Conservation (phyloP, 1,284 basidiomycete genomes). For the Leccinum subfulvum region DNA sequence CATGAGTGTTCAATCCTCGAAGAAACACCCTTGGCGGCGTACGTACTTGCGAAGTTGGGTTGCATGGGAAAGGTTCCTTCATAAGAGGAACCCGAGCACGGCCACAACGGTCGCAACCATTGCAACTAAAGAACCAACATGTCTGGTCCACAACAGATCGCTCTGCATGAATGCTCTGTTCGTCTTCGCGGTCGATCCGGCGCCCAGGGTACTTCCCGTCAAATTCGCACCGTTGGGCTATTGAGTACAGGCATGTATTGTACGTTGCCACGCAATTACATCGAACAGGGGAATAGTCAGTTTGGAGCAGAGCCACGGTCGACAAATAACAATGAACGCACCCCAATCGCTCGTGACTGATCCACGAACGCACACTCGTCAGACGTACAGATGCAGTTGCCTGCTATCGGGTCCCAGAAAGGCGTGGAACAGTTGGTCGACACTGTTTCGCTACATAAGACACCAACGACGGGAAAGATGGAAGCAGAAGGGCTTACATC, state of each 20-base stretch:
- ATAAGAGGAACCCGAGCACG: not conserved
- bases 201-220: slow-evolving; percentile 40
- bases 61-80: not conserved
- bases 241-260: not conserved
- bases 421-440: slow-evolving; percentile 75
- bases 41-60: not conserved
- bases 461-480: not conserved
- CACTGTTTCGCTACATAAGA: slow-evolving; percentile 39
- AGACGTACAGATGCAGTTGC: slow-evolving; percentile 61
- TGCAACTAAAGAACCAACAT: not conserved
- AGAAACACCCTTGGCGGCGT: not conserved
- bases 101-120: not conserved
- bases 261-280: not conserved
- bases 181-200: slow-evolving; percentile 43
- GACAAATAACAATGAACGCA: slow-evolving; percentile 31
- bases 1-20: not conserved
- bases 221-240: slow-evolving; percentile 71
- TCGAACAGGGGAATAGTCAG: not conserved
- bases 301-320: not conserved
- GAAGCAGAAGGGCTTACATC: slow-evolving; percentile 41
- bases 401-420: slow-evolving; percentile 75
- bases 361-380: slow-evolving; percentile 61
- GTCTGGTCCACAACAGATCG: not conserved
- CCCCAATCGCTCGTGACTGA: slow-evolving; percentile 64
- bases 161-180: slow-evolving; percentile 37